Evolutionary conservation across 2,329 filamentous ascomycete species (phyloP), one percentile per base, ranked within the genome.

Genomic region (Colletotrichum paranaense): DNA sequence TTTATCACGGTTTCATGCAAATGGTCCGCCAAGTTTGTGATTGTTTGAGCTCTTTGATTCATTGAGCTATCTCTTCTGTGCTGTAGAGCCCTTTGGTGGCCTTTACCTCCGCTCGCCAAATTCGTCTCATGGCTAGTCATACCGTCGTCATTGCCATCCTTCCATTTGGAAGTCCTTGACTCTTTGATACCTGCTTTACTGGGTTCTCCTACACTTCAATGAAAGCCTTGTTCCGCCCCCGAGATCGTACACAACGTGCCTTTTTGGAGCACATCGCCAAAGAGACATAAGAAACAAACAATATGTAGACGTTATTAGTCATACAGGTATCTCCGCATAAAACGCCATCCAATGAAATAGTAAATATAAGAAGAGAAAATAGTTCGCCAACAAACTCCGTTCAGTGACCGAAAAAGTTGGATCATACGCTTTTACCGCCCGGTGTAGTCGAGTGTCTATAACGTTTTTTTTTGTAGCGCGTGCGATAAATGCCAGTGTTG

Each of bases 281-380:
- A 72, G 60, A 71, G 46, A 67, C 53, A 68, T 35, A 55, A 62
- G 57, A 66, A 74, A 57, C 26, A 72, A 68, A 72, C 62, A 74
- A 74, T 72, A 68, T 68, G 72, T 74, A 74, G 72, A 74, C 72
- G 38, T 58, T 57, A 49, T 60, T 60, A 62, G 72, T 74, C 72
- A 42, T 72, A 74, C 72, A 74, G 72, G 72, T 74, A 74, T 74
- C 72, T 67, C 68, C 57, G 72, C 72, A 63, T 64, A 72, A 67
- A 74, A 74, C 72, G 72, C 72, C 72, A 35, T 72, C 49, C 57
- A 56, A 72, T 74, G 68, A 63, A 74, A 72, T 72, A 66, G 26
- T 63, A 78, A 64, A 63, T 62, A 60, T 65, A 68, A 76, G 62
- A 74, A 72, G 67, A 56, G 68, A 76, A 73, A 65, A 46, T 53